These are phyloP conservation scores for Fusarium tuaranense DNA, from an alignment of 2,329 filamentous ascomycete species.

Conservation along the genomic window DNA sequence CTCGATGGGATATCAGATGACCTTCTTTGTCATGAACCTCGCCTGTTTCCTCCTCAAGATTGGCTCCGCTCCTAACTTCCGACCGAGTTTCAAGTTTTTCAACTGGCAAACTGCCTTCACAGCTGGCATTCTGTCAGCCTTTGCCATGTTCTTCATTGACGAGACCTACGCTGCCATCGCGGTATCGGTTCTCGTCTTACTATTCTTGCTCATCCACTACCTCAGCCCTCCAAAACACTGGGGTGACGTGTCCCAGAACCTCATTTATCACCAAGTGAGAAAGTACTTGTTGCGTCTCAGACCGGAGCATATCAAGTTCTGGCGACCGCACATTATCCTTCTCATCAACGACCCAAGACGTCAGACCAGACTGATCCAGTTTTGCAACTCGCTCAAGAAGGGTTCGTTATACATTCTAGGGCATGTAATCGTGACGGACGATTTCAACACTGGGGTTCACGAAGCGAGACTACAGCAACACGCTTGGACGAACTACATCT, in stretches of 20 bases:
- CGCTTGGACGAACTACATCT: slow-evolving; percentile 87
- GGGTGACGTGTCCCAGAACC: slow-evolving; percentile 90
- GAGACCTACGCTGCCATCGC: slow-evolving; percentile 82
- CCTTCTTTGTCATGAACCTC: slow-evolving; percentile 88
- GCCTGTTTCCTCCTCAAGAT: slow-evolving; percentile 90
- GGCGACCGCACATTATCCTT: slow-evolving; percentile 88
- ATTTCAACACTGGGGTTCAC: slow-evolving; percentile 82
- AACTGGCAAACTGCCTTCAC: slow-evolving; percentile 84
- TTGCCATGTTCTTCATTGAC: slow-evolving; percentile 92
- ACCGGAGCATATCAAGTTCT: slow-evolving; percentile 93
- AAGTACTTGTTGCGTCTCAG: slow-evolving; percentile 87
- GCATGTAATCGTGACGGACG: slow-evolving; percentile 87
- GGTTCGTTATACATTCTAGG: slow-evolving; percentile 86
- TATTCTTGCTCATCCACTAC: slow-evolving; percentile 89
- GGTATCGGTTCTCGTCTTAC: slow-evolving; percentile 77
- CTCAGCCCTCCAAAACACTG: slow-evolving; percentile 86
- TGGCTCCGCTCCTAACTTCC: slow-evolving; percentile 88
- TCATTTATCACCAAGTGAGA: slow-evolving; percentile 87
- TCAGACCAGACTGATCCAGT: slow-evolving; percentile 87
- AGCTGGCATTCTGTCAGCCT: slow-evolving; percentile 80
- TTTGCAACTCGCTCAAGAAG: slow-evolving; percentile 93
- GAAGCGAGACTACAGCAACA: slow-evolving; percentile 85
- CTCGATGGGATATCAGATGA: slow-evolving; percentile 94
- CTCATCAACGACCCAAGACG: slow-evolving; percentile 85
- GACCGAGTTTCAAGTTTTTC: slow-evolving; percentile 90